These are phyloP conservation scores for Sarocladium strictum DNA, from an alignment of 2,329 filamentous ascomycete species.

Conservation along the genomic window DNA sequence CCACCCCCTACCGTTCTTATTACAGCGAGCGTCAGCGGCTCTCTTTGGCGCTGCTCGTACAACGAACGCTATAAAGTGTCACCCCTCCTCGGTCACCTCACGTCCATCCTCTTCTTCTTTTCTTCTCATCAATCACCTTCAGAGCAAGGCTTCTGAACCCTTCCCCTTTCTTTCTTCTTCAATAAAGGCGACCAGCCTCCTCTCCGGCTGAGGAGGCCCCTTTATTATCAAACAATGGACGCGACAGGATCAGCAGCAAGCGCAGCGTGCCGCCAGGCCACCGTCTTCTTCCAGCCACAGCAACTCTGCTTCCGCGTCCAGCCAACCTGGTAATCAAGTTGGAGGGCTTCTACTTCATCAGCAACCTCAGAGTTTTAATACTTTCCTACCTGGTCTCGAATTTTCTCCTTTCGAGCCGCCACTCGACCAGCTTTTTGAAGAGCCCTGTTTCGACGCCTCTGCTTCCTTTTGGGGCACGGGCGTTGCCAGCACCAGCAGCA, in stretches of 20 bases:
- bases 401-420: not conserved
- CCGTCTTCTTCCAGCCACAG: slow-evolving; percentile 3
- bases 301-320: not conserved
- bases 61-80: not conserved
- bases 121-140: not conserved
- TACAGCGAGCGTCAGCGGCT: too few species aligned
- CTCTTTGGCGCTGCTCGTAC: not conserved
- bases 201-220: slow-evolving; percentile 7
- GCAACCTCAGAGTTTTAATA: not conserved
- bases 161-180: not conserved
- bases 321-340: not conserved
- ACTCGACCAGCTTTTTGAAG: not conserved
- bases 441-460: not conserved
- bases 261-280: slow-evolving; percentile 3
- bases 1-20: not conserved
- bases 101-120: not conserved
- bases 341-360: not conserved
- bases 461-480: not conserved
- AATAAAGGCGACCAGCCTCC: slow-evolving; percentile 5
- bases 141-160: not conserved
- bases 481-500: not conserved
- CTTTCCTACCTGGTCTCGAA: not conserved
- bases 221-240: slow-evolving; percentile 6
- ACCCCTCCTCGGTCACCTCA: not conserved
- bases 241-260: slow-evolving; percentile 3